phyloP scores from a whole-genome alignment of 192 early-diverging fungal genomes.

The Backusella liffmaniae region DNA sequence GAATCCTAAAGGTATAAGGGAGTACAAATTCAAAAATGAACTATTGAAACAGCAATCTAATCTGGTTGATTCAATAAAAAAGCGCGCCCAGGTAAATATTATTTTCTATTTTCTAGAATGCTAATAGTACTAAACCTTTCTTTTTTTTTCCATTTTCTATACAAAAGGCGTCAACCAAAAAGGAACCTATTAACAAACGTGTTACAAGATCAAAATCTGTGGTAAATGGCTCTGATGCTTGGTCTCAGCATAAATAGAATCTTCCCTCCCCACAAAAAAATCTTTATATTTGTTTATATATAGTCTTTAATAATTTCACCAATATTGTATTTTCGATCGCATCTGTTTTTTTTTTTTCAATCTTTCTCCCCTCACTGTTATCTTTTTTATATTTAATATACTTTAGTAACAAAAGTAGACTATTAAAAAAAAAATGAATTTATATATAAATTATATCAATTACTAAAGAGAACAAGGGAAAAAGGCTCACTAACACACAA shows the following conservation, averaged over 20 bases:
- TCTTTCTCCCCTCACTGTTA: not conserved
- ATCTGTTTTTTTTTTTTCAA: not conserved
- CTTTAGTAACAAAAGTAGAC: not conserved
- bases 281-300: not conserved
- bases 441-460: too few relatives aligned
- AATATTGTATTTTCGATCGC: conserved; percentile 1
- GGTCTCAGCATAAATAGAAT: conserved; percentile 5
- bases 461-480: too few relatives aligned
- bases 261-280: not conserved
- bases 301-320: not conserved
- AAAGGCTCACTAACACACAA: too few relatives aligned
- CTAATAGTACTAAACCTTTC: not conserved
- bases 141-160: not conserved
- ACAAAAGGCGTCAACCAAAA: not conserved
- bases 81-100: conserved; percentile 45
- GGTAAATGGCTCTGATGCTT: not conserved
- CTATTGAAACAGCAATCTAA: conserved; percentile 47
- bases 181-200: conserved; percentile 3
- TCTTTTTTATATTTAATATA: not conserved
- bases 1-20: conserved; percentile 71
- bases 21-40: conserved; percentile 58
- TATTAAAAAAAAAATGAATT: not conserved
- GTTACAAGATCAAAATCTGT: conserved; percentile 7
- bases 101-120: not conserved
- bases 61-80: conserved; percentile 50